Conservation (phyloP, 345 rosid genomes). For the Physaria fendleri region DNA sequence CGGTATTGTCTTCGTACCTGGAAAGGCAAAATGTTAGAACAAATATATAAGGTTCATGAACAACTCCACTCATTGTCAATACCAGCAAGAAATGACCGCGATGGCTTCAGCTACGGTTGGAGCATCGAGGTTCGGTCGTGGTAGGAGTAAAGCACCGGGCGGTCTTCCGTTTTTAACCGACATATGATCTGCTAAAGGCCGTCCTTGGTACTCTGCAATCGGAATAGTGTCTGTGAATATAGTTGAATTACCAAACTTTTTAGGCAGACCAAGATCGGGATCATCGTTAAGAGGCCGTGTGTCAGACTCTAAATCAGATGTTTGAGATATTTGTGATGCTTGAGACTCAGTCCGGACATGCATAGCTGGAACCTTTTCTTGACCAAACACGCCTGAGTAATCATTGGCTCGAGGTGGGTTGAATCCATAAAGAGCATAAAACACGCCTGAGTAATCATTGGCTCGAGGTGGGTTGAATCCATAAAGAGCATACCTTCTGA, state of each 20-base stretch:
- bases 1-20: conserved; percentile 82
- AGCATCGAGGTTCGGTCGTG: conserved; percentile 84
- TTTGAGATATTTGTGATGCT: conserved; percentile 25
- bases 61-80: too few species aligned
- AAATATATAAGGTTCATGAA: too few species aligned
- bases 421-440: conserved; percentile 91
- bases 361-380: conserved; percentile 40
- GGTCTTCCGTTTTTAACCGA: conserved; percentile 91
- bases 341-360: conserved; percentile 26
- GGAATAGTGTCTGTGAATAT: conserved; percentile 72
- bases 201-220: conserved; percentile 79
- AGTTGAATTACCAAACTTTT: conserved; percentile 67
- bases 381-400: too few species aligned
- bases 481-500: conserved; percentile 78
- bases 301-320: conserved; percentile 43
- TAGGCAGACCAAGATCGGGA: conserved; percentile 69
- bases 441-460: conserved; percentile 58
- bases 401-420: too few species aligned
- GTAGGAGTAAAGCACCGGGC: conserved; percentile 74
- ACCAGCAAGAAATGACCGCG: conserved; percentile 95
- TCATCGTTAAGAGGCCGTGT: conserved; percentile 58
- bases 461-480: conserved; percentile 96
- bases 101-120: conserved; percentile 95
- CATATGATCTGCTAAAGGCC: conserved; percentile 86
- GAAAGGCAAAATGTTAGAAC: too few species aligned